Evolutionary conservation across 352 stramenopile genomes (phyloP), one percentile per base, ranked within the genome.

Genomic region (Salisapilia sapeloensis): DNA sequence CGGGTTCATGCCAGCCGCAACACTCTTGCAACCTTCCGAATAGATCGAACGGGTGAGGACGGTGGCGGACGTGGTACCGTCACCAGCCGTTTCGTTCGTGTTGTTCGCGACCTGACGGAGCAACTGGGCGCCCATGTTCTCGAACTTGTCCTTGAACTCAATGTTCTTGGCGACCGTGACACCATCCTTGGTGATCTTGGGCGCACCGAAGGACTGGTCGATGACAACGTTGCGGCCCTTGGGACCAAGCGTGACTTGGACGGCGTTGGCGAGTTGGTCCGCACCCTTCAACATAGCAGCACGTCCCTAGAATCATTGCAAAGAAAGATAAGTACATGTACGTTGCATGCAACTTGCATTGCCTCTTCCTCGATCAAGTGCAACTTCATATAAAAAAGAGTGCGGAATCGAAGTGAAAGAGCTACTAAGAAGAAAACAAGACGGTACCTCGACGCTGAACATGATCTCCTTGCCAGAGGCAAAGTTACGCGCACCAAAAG

Each of bases 221-320:
- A 99, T 96, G 35, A 99, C 95, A 22, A 96, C 96, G 71, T 99
- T 99, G 44, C 96, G 91, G 53, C 96, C 96, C 70, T 99, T 99
- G 21, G 96, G 96, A 35, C 96, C 96, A 49, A 99, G 80, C 26
- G 96, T 99, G 32, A 99, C 93, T 67, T 98, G 92, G 38, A 99
- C 96, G 44, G 95, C 94, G 70, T 99, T 97, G 11, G 95, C 95
- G 38, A 99, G 71, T 49, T 96, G 72, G 69, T 99, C 89, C 2
- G 98, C 96, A 47, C 96, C 96, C 41, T 85, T 93, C 31, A 99
- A 76, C 95, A 99, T 99, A 33, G 90, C 74, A 26, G 93, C 92
- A 33, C 95, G 81, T 42, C 94, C 95, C 43, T 96, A 24, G 10
- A 24, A 29, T 7, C n/a, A 41, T n/a, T n/a, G n/a, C n/a, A n/a